These are phyloP conservation scores for Alternaria novae-zelandiae DNA, from an alignment of 2,329 filamentous ascomycete genomes.

Conservation along the genomic window DNA sequence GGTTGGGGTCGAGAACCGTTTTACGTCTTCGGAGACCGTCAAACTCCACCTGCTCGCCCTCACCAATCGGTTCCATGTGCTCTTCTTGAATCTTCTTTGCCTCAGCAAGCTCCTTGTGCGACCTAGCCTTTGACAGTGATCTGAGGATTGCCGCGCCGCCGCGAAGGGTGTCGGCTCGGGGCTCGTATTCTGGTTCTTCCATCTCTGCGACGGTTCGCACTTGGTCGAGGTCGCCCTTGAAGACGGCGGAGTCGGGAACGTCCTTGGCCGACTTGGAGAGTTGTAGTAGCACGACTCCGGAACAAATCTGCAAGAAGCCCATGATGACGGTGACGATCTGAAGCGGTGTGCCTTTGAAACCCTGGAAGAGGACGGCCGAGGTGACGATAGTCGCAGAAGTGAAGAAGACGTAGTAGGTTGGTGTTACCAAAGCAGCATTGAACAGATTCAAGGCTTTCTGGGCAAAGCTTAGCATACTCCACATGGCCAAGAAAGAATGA, in stretches of 20 bases:
- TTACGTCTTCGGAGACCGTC: conserved; percentile 83
- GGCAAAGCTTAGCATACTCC: conserved; percentile 4
- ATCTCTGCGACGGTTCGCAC: conserved; percentile 94
- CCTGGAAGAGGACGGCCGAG: conserved; percentile 88
- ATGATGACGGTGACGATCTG: conserved; percentile 89
- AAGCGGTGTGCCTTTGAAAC: conserved; percentile 84
- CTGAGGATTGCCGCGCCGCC: conserved; percentile 88
- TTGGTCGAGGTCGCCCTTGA: conserved; percentile 91
- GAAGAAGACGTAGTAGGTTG: conserved; percentile 98
- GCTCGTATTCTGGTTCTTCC: conserved; percentile 94
- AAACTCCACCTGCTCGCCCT: conserved; percentile 86
- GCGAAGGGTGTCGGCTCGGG: conserved; percentile 94
- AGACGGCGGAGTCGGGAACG: conserved; percentile 90
- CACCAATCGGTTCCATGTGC: conserved; percentile 77
- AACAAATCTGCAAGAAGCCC: conserved; percentile 92
- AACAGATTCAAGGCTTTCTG: conserved; percentile 98
- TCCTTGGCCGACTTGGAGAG: conserved; percentile 99
- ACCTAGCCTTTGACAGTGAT: conserved; percentile 75
- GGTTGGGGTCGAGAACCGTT: conserved; percentile 59
- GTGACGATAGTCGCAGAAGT: conserved; percentile 95
- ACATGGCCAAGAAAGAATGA: not conserved
- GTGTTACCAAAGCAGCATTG: conserved; percentile 95
- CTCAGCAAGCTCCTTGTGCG: conserved; percentile 81
- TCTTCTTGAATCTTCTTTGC: conserved; percentile 80
- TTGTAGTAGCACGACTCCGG: conserved; percentile 89